Evolutionary conservation across 2,329 filamentous ascomycete genomes (phyloP), one percentile per base, ranked within the genome.

Genomic region (Gyromitra esculenta): DNA sequence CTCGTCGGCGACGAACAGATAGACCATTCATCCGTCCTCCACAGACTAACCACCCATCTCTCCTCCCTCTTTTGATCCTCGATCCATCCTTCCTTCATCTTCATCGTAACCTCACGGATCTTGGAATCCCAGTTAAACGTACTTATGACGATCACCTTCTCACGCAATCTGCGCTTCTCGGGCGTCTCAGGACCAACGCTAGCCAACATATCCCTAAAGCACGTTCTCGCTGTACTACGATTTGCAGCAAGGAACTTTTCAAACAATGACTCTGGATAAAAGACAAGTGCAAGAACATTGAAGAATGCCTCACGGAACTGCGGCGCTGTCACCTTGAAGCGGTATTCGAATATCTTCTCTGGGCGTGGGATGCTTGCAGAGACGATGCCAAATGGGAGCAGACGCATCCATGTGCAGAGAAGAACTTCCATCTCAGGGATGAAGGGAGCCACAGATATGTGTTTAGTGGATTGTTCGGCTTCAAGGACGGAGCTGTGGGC

Each of bases 11-110:
- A 18, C 35, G 65, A 71, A 43, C 72, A 75, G 8, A 65, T 43
- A 18, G 21, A 11, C 72, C 72, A 75, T 1, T 75, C 72, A 52
- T 75, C 72, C 2, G 56, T 64, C 39, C 72, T 70, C 59, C 72
- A 75, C 18, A 75, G 15, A 21, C 21, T 41, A 11, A 9, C 72
- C 2, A 60, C 50, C 72, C 72, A 75, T 5, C 37, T 52, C 8
- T 75, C 72, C 21, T 75, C 65, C 9, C 62, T 56, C 13, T 45
- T 45, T 31, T 69, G 66, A 13, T 48, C 65, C 39, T 75, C 72
- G 9, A 75, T 65, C 72, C 72, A 70, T 18, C 72, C 72, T 50
- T 75, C 72, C 31, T 56, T 75, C 66, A 75, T n/a, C 39, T 37
- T 59, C 18, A 75, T 43, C 13, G 50, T 71, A 1, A 71, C 66